Evolutionary conservation across 1,139 yeast genomes (phyloP), one percentile per base, ranked within the genome.

Genomic region (Yamadazyma dushanensis): DNA sequence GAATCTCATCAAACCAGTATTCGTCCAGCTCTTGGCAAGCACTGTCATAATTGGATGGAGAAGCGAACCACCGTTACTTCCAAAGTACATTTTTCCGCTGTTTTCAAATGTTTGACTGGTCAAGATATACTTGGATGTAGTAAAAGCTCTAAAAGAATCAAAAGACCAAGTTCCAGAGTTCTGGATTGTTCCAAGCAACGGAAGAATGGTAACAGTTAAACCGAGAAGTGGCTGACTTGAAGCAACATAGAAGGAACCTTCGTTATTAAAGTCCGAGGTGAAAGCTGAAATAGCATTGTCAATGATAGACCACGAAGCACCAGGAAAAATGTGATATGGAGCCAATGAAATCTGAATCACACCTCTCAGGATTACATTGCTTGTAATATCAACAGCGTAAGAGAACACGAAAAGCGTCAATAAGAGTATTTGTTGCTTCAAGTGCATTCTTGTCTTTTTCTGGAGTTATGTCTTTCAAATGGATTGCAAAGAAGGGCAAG

Each of bases 251-350:
- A 60, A 51, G 1, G 52, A 55, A 34, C 62, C 63, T 14, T 52
- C 41, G 19, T 47, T 49, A n/a, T 34, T 26, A 15, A 61, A 46
- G 23, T 38, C 35, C 11, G 65, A 63, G 16, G 45, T 45, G 29
- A 61, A 46, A 5, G 52, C 35, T 5, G 57, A 40, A 22, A 50
- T 22, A 19, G 56, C 52, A 39, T 59, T 59, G 39, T 60, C 45
- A 29, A 61, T 42, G 21, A 62, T 56, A 14, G 67, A 59, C 57
- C 58, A 62, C n/a, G n/a, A n/a, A n/a, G n/a, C n/a, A n/a, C n/a
- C n/a, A n/a, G n/a, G n/a, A n/a, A n/a, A n/a, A n/a, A n/a, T n/a
- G n/a, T n/a, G n/a, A n/a, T n/a, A n/a, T n/a, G n/a, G n/a, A n/a
- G n/a, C n/a, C n/a, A n/a, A n/a, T n/a, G n/a, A n/a, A n/a, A n/a